Conservation (phyloP, 805 yeast species). For the Saturnispora diversa region DNA sequence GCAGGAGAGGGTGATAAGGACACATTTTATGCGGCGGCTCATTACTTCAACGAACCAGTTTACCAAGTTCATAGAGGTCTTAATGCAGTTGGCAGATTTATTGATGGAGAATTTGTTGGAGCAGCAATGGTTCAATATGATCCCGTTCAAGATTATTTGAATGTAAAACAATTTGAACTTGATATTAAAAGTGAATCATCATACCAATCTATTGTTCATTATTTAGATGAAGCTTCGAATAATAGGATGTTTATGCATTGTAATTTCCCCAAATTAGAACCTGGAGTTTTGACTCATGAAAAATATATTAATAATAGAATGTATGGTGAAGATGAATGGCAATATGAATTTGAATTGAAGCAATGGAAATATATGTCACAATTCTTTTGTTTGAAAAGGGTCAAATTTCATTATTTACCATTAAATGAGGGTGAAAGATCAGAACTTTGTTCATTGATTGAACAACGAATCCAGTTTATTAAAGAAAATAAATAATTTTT, state of each 20-base stretch:
- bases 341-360: conserved; percentile 52
- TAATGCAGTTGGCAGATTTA: conserved; percentile 41
- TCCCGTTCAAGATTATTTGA: conserved; percentile 36
- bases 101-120: conserved; percentile 34
- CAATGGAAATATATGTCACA: conserved; percentile 50
- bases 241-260: conserved; percentile 41
- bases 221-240: conserved; percentile 21
- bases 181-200: conserved; percentile 12
- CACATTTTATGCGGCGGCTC: conserved; percentile 48
- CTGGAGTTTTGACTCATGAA: conserved; percentile 30
- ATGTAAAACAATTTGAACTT: conserved; percentile 16
- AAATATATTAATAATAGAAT: conserved; percentile 29
- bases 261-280: conserved; percentile 49
- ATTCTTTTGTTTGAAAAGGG: conserved; percentile 22
- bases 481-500: background rate
- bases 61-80: conserved; percentile 45
- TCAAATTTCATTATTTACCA: conserved; percentile 1
- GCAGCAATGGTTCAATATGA: conserved; percentile 53
- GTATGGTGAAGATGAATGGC: conserved; percentile 30
- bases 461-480: background rate
- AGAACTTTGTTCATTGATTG: background rate
- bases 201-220: conserved; percentile 14
- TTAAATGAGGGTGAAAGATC: background rate
- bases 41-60: conserved; percentile 34
- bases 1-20: conserved; percentile 54